Evolutionary conservation across 2,329 filamentous ascomycete species (phyloP), one percentile per base, ranked within the genome.

Genomic region (Paracoccidioides brasiliensis): DNA sequence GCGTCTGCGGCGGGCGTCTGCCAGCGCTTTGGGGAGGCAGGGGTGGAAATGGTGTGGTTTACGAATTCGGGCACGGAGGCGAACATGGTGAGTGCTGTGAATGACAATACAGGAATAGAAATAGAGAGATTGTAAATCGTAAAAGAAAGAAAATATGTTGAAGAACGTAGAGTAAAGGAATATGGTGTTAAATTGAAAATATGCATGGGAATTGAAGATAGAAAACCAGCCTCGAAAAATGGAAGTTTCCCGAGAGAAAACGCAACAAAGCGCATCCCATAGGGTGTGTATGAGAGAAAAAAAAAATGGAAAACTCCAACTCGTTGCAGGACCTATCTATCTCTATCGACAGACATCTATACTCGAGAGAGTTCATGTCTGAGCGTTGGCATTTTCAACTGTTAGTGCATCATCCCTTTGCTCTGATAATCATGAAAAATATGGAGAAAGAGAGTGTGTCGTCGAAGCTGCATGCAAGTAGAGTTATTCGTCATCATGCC

Each of bases 21-120:
- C 56, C 61, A 68, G 8, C 73, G 82, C 3, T 84, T 85, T 60
- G 7, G n/a, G 0, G 46, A 49, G 33, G 46, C 46, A 9, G 60
- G 66, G 0, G 68, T 84, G 4, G 80, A 82, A 5, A 72, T 74
- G 10, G 68, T 84, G 3, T 74, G 83, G 1, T 84, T 85, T 66
- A 76, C 78, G 44, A 85, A 85, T 66, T 83, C 80, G 0, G 83
- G 83, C 2, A 86, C 83, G 0, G 83, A 85, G 65, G 81, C 81
- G 4, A 85, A 81, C 22, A 49, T 32, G 33, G 78, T 82, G 63
- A 45, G 22, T 12, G 12, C 8, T 3, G n/a, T 46, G 10, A 33
- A 7, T 33, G 30, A 7, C 28, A 46, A 32, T 9, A 14, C 30
- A 33, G 15, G 44, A 46, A 33, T 33, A 46, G 9, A 22, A 28